These are phyloP conservation scores for Hymenoscyphus albidus DNA, from an alignment of 2,329 filamentous ascomycete genomes.

Conservation along the genomic window DNA sequence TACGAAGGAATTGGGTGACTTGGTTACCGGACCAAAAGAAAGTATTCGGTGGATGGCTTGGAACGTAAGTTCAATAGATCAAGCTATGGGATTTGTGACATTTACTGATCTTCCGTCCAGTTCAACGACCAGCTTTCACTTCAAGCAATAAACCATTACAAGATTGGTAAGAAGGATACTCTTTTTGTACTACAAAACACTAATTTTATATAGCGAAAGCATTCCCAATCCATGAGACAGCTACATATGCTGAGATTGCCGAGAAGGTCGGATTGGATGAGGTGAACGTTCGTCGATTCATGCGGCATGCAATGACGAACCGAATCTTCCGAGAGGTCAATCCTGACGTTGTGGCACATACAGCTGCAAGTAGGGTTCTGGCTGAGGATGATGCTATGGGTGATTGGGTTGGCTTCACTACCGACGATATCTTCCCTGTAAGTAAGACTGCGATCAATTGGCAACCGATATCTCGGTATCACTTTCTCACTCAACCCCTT, in stretches of 20 bases:
- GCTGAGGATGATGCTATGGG: constrained; percentile 46
- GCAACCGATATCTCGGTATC: not conserved
- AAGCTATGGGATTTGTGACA: not conserved
- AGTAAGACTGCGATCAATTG: constrained; percentile 5
- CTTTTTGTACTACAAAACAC: not conserved
- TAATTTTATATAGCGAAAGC: constrained; percentile 43
- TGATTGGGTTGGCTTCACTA: constrained; percentile 54
- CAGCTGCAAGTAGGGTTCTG: constrained; percentile 49
- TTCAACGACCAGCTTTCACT: constrained; percentile 49
- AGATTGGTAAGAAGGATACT: constrained; percentile 41
- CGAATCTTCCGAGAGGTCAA: constrained; percentile 51
- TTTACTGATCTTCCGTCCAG: constrained; percentile 33
- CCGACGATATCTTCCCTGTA: constrained; percentile 46
- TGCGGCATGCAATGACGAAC: constrained; percentile 56
- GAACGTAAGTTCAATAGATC: constrained; percentile 41
- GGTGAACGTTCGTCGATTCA: constrained; percentile 47
- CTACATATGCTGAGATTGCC: constrained; percentile 45
- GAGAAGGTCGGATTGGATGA: constrained; percentile 44
- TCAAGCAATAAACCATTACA: constrained; percentile 48
- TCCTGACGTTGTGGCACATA: constrained; percentile 51
- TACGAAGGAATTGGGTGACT: constrained; percentile 44
- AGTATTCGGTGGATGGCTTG: constrained; percentile 50
- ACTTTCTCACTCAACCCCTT: not conserved
- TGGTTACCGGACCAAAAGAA: constrained; percentile 49
- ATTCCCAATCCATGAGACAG: constrained; percentile 45